phyloP scores from a whole-genome alignment of 148 eudicot genomes.

The Oxyria digyna region DNA sequence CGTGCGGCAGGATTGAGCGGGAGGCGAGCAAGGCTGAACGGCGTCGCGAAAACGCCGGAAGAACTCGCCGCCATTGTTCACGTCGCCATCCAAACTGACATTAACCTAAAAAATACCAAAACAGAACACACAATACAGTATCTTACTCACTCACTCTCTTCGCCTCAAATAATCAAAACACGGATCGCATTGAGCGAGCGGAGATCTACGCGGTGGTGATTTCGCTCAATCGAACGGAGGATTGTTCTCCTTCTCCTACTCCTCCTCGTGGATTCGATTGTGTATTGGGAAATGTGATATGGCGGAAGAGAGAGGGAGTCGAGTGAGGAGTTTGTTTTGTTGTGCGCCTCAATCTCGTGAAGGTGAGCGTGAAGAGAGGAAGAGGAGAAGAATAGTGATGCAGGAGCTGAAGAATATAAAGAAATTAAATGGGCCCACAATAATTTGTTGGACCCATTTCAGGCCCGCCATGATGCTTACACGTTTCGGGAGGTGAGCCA shows the following conservation, averaged over 20 bases:
- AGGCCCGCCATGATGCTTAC: too few relatives aligned
- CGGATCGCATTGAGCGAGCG: background rate
- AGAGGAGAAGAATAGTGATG: too few relatives aligned
- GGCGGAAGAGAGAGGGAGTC: background rate
- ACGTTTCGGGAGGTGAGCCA: slow-evolving; percentile 6
- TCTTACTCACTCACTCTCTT: background rate
- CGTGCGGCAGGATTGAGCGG: background rate
- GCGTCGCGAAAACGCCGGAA: slow-evolving; percentile 40
- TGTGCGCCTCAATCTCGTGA: background rate
- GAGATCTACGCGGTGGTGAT: background rate
- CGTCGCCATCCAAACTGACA: background rate
- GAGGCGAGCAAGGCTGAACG: slow-evolving; percentile 19
- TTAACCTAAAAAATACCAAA: background rate
- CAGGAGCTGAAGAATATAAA: background rate
- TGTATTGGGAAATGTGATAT: background rate
- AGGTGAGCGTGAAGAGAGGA: background rate
- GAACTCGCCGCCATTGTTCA: slow-evolving; percentile 44
- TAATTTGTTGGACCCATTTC: background rate
- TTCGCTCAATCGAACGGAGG: background rate
- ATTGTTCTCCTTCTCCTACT: slow-evolving; percentile 1
- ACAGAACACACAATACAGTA: background rate
- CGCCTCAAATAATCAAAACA: background rate
- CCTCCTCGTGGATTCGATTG: background rate
- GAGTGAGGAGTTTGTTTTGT: background rate
- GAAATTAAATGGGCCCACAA: background rate